These are phyloP conservation scores for Onygenales sp. DNA, from an alignment of 2,329 filamentous ascomycete species.

Conservation along the genomic window DNA sequence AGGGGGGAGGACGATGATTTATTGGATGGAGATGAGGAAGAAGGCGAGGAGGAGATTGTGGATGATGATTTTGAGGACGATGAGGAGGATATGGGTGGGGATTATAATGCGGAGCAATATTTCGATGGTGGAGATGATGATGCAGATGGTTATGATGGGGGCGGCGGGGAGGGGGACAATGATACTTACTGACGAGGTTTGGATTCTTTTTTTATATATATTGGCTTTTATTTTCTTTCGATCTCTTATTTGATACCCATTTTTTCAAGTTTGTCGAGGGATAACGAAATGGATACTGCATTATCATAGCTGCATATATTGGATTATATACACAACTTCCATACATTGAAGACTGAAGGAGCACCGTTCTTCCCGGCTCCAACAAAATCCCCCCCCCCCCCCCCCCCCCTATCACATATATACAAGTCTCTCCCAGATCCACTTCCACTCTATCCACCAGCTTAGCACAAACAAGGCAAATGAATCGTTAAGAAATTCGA, in stretches of 20 bases:
- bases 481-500: slow-evolving; percentile 49
- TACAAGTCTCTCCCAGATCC: background rate
- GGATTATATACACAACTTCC: background rate
- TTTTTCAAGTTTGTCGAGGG: background rate
- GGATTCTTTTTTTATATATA: slow-evolving; percentile 20
- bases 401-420: too few species aligned
- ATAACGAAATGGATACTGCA: too few species aligned
- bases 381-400: too few species aligned
- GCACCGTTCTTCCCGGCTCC: background rate
- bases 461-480: slow-evolving; percentile 41
- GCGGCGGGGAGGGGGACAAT: slow-evolving; percentile 43
- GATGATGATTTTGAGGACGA: slow-evolving; percentile 54
- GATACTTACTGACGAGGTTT: slow-evolving; percentile 26
- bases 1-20: slow-evolving; percentile 33
- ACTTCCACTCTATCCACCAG: background rate
- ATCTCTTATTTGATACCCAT: slow-evolving; percentile 2
- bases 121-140: slow-evolving; percentile 51
- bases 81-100: slow-evolving; percentile 49
- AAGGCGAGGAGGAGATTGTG: slow-evolving; percentile 42
- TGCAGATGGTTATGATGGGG: slow-evolving; percentile 46
- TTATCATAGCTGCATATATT: background rate
- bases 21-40: slow-evolving; percentile 37
- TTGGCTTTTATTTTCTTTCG: background rate
- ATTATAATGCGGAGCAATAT: slow-evolving; percentile 58
- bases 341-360: background rate